Base-by-base conservation (phyloP, 1,284 basidiomycete species). In the Coriolopsis trogii region DNA sequence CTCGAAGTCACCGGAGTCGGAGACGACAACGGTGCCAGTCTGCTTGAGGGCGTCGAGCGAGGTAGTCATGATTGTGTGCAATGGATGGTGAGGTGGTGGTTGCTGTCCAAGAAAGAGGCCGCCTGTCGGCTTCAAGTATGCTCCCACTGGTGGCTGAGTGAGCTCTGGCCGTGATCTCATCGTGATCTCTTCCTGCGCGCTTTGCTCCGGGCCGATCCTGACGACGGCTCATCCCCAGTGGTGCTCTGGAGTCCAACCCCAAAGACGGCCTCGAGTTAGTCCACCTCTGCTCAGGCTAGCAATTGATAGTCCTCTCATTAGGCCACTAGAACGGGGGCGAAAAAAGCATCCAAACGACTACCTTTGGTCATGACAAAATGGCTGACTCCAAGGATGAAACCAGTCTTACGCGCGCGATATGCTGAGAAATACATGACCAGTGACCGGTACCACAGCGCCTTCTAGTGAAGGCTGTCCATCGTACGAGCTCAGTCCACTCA, bases 11-110 rank as follows among this genome's bases (percentile, higher is more conserved):
- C 92, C 93, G 56, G 91, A 94, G 80, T 95, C 93, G 50, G 93
- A 94, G 68, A 96, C 94, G 74, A 97, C 93, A 69, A 91, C 84
- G 68, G 95, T 98, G 67, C 94, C 95, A 64, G 90, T 88, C 63
- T 89, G 81, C 69, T 95, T 95, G 69, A 95, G 88, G 52, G 76
- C 77, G 69, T 96, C 94, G 69, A 96, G 89, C 53, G 93, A 88
- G 68, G 82, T 90, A 63, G 91, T 80, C 93, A 95, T 96, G 73
- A 59, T 78, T n/a, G n/a, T n/a, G n/a, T 36, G 36, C 5, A n/a
- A 33, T 26, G 72, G 60, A 60, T 39, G 60, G 52, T 49, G 60
- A 53, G 46, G 44, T 49, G 45, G 57, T 48, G 47, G 55, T 49
- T 51, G 53, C 29, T 54, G 54, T 30, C 18, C 6, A 43, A 44